A percentile compares a stretch with the other conserved stretches of the same genome.
Conservation (phyloP, 805 yeast species). For the Metschnikowia baotianmanensis region DNA sequence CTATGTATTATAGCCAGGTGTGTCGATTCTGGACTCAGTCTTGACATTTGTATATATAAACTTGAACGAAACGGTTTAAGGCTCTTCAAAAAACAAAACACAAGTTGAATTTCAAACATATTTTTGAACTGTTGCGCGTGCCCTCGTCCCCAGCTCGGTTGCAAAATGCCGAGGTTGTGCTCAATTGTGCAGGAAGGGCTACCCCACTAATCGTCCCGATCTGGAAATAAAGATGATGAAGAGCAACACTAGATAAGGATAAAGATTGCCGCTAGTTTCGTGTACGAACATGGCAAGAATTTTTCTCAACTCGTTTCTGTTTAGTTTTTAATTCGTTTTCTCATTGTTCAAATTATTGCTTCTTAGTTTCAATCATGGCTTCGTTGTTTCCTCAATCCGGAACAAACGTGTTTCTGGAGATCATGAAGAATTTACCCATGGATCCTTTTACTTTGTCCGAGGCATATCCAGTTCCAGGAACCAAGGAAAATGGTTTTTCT, state of each 20-base stretch:
- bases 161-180: constrained; percentile 6
- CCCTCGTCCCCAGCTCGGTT: constrained; percentile 4
- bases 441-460: constrained; percentile 7
- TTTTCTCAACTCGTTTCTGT: background rate
- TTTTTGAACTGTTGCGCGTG: too few species aligned
- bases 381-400: constrained; percentile 11
- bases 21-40: too few species aligned
- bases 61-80: too few species aligned
- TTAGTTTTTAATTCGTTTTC: background rate
- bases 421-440: constrained; percentile 8
- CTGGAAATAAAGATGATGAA: background rate
- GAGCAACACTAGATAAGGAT: too few species aligned
- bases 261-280: too few species aligned
- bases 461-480: constrained; percentile 15
- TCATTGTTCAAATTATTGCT: background rate
- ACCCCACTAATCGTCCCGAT: constrained; percentile 1
- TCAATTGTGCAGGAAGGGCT: background rate
- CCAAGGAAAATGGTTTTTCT: constrained; percentile 16
- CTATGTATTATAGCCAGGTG: too few species aligned
- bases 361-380: background rate
- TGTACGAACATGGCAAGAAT: too few species aligned
- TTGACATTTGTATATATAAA: too few species aligned
- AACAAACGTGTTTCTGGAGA: constrained; percentile 5
- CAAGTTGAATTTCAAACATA: too few species aligned
- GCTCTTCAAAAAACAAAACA: too few species aligned